Percentiles rank a stretch among this genome's conserved stretches.
Evolutionary conservation across 2,329 filamentous ascomycete species (phyloP).

Genomic region (Xylariaceae sp.): DNA sequence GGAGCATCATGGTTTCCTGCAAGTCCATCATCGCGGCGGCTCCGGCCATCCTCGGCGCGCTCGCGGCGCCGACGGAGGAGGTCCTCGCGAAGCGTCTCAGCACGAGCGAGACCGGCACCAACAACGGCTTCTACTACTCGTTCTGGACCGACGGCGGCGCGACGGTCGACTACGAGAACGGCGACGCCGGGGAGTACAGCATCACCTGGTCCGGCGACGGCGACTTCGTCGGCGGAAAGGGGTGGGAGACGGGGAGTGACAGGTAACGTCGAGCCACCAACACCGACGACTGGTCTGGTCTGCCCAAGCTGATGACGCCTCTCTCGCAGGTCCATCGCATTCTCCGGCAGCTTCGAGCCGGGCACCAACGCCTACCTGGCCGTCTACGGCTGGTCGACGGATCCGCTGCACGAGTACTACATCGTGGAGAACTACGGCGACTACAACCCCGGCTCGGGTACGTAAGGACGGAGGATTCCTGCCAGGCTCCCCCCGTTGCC

Average conservation of each 20-base stretch:
- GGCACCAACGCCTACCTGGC: conserved; percentile 36
- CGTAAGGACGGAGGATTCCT: conserved; percentile 19
- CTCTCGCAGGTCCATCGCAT: neutral
- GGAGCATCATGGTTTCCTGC: neutral
- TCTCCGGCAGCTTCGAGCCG: conserved; percentile 1
- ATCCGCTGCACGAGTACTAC: conserved; percentile 33
- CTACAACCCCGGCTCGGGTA: conserved; percentile 25
- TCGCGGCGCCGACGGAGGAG: conserved; percentile 2
- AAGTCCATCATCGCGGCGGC: neutral
- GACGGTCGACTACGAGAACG: conserved; percentile 46
- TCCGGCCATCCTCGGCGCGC: conserved; percentile 1
- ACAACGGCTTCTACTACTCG: conserved; percentile 52
- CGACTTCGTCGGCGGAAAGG: conserved; percentile 42
- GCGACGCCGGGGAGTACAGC: conserved; percentile 38
- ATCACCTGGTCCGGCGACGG: conserved; percentile 31
- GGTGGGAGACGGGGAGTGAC: conserved; percentile 29
- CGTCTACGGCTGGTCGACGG: conserved; percentile 32
- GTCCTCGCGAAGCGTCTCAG: conserved; percentile 2
- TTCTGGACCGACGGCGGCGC: conserved; percentile 49
- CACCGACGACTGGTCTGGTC: neutral
- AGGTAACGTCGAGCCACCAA: neutral
- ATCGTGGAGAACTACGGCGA: conserved; percentile 28
- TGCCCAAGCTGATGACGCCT: no score
- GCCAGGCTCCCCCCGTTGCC: no score
- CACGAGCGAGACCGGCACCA: conserved; percentile 35